Evolutionary conservation across 495 filamentous ascomycete species (phyloP).

Genomic region (Penicillium robsamsonii): DNA sequence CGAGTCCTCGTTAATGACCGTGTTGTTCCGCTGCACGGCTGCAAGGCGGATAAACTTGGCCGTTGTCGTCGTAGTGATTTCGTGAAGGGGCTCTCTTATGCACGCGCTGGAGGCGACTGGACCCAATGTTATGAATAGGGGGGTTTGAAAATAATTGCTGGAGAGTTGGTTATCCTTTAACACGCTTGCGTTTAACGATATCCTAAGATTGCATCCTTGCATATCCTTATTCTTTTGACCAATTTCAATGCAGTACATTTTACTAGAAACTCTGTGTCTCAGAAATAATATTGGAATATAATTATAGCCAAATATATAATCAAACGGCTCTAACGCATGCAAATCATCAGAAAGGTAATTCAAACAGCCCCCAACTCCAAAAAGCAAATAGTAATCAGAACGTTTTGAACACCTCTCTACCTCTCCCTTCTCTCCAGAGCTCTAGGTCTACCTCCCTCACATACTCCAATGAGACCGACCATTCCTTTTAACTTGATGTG

Average conservation of each 20-base stretch:
- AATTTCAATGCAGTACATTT: background rate
- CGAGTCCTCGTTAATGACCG: slow-evolving; percentile 79
- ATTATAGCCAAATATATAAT: background rate
- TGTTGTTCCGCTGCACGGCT: slow-evolving; percentile 67
- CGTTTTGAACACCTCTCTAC: background rate
- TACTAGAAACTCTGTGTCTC: background rate
- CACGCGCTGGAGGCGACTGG: slow-evolving; percentile 67
- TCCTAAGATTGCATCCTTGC: background rate
- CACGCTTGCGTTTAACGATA: background rate
- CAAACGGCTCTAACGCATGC: slow-evolving; percentile 2
- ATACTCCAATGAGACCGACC: slow-evolving; percentile 5
- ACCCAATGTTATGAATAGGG: slow-evolving; percentile 55
- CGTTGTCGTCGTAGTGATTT: slow-evolving; percentile 64
- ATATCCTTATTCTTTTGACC: background rate
- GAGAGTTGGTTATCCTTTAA: background rate
- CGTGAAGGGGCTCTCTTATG: slow-evolving; percentile 70
- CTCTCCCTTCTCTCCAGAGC: background rate
- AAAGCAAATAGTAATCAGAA: background rate
- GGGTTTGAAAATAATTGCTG: background rate
- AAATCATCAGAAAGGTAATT: background rate
- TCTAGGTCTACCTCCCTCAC: background rate
- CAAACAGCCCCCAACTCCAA: slow-evolving; percentile 10
- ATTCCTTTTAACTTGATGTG: slow-evolving; percentile 6
- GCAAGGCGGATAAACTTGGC: slow-evolving; percentile 63
- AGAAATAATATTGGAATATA: background rate